Evolutionary conservation across 2,329 filamentous ascomycete genomes (phyloP), one percentile per base, ranked within the genome.

Genomic region (Arthrobotrys sinensis): DNA sequence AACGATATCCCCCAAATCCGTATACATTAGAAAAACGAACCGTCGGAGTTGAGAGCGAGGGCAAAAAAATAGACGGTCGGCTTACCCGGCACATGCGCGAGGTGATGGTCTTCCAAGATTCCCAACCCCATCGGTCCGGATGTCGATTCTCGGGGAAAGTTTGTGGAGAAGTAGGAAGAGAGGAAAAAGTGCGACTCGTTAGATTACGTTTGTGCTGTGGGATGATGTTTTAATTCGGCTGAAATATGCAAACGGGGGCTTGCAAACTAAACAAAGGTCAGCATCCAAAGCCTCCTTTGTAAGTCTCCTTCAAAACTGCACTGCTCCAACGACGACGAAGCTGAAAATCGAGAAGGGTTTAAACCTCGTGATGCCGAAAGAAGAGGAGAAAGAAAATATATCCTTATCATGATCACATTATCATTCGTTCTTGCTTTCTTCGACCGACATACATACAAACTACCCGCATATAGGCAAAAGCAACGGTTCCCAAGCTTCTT

Each of bases 51-150:
- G 32, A 66, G 19, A 60, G 12, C 66, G 66, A 48, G 5, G 14
- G 50, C 6, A 34, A 45, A 77, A 66, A 71, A 71, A 14, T 10
- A n/a, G 32, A 28, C 1, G 21, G 34, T 38, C 52, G 63, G 80
- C 86, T 83, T 86, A 94, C 92, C 93, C 76, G 93, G 93, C 78
- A 95, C 92, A 84, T 92, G 88, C 82, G 89, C 88, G 80, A 90
- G 87, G 82, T 87, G 87, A 82, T 83, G 87, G 82, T 92, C 89
- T 82, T 94, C 90, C 75, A 96, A 87, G 76, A 96, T 89, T 64
- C 92, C 91, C 80, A 96, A 87, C 52, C 90, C 90, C 91, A 92
- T 92, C 66, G 79, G 60, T 77, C 66, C 73, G 73, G 66, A 67
- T 36, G 73, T 70, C 24, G 70, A 75, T 67, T 66, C 21, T 67